Evolutionary conservation across 1,284 basidiomycete genomes (phyloP), one percentile per base, ranked within the genome.

Genomic region (Pseudozyma pruni): DNA sequence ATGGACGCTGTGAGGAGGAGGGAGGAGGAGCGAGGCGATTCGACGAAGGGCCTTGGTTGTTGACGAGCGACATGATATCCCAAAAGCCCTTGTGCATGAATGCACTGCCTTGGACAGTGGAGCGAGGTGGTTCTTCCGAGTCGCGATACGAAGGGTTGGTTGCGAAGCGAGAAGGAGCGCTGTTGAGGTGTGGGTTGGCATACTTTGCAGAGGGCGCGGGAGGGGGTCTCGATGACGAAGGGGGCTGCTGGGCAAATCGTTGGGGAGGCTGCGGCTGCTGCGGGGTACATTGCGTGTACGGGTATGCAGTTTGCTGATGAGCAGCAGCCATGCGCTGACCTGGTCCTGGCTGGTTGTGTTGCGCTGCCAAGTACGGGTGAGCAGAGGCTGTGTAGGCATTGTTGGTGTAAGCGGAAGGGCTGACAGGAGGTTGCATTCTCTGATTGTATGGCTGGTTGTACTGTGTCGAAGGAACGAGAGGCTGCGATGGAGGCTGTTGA

Each of bases 41-140:
- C 29, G 51, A 34, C 3, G 31, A 35, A 10, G 61, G 49, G 3
- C 38, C 53, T 20, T 62, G 66, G 33, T 77, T 73, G 60, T 75
- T 76, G 49, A 74, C 77, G 33, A 79, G 66, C 37, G 74, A 74
- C 47, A 79, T 56, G 49, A 79, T 76, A 48, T 79, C 77, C 56
- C 70, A 79, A 48, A 79, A 79, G 23, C 77, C 77, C 47, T 79
- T 79, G 68, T 79, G 77, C 74, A 78, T 76, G 55, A 78, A 78
- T 2, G 72, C 76, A 44, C 74, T 78, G 17, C 76, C 75, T 38
- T 68, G 59, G 33, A 66, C 44, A 17, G 54, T 62, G 35, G 60
- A 60, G 34, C 68, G 63, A 3, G 59, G 54, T 33, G 44, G 42
- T 10, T 66, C 63, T 40, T 62, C 43, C 44, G 49, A 42, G 19